Percentiles rank a stretch among this genome's conserved stretches.
Conservation (phyloP, 768 basidiomycete species). For the Amanita pallidorosea region DNA sequence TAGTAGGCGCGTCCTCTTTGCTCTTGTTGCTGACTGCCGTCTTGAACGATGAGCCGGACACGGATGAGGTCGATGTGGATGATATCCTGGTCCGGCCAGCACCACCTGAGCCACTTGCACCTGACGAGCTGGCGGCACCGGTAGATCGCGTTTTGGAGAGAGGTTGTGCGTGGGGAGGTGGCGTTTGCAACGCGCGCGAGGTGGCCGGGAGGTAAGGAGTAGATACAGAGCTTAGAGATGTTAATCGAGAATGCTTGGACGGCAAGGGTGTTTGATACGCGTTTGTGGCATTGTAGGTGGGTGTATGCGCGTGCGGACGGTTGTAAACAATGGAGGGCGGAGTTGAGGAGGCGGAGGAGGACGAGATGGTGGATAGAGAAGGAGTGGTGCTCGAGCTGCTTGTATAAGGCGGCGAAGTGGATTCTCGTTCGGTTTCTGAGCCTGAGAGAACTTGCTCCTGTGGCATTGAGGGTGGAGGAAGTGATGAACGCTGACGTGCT, state of each 20-base stretch:
- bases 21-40: background rate
- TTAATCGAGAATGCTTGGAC: constrained; percentile 1
- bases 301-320: background rate
- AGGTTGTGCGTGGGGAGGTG: background rate
- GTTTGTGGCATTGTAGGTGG: background rate
- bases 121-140: background rate
- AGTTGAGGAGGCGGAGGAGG: constrained; percentile 9
- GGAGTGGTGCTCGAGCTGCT: constrained; percentile 9
- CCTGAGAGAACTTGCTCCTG: constrained; percentile 44
- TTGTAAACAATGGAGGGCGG: background rate
- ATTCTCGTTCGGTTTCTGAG: constrained; percentile 77
- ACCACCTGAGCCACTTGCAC: background rate
- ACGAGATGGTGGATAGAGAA: constrained; percentile 12
- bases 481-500: background rate
- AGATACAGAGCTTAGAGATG: background rate
- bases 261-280: background rate
- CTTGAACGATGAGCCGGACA: background rate
- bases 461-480: constrained; percentile 10
- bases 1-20: background rate
- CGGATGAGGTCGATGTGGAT: background rate
- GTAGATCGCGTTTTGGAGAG: constrained; percentile 2
- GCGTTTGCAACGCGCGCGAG: constrained; percentile 14
- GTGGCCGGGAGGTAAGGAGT: constrained; percentile 4
- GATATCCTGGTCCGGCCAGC: background rate
- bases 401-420: constrained; percentile 18